Evolutionary conservation across 352 stramenopile genomes (phyloP), one percentile per base, ranked within the genome.

Genomic region (Globisporangium ultimum): DNA sequence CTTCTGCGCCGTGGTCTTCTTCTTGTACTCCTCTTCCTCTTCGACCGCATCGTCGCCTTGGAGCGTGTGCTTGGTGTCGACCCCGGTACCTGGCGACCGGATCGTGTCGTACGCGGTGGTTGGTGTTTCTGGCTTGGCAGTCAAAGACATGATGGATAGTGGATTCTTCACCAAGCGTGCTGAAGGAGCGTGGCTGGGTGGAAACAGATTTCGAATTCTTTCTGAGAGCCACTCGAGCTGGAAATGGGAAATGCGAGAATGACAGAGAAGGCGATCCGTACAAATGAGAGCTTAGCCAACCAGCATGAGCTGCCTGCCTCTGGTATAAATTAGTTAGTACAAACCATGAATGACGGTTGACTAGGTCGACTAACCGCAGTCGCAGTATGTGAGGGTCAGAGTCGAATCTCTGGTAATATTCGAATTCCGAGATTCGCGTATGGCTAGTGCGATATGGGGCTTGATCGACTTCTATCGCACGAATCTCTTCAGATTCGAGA

Each of bases 1-100:
- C 52, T 78, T 78, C 50, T 72, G 48, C 3, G 47, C 47, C 34
- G 64, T 55, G 0, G 69, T 43, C 53, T 63, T 71, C 47, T 67
- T 67, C 2, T 48, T 60, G 57, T 72, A 72, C 7, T 49, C 36
- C 12, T 53, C 53, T 11, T 63, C 55, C 13, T 53, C 49, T 21
- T 64, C 48, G 21, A 20, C 24, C 8, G 43, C 43, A 21, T 91
- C 50, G n/a, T 17, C 24, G 20, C 47, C 43, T 17, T 52, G 20
- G 20, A 60, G 54, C 32, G 43, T 38, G 3, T 46, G 10, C 50
- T 47, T 56, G 50, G 22, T 15, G 28, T 55, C 24, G 49, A 14
- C 20, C 15, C 34, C 49, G 14, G 36, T 9, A 5, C 5, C 43
- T 20, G 49, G 49, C 36, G 49, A 55, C 15, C 28, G 28, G 17